phyloP scores from a whole-genome alignment of 1,284 basidiomycete species.

The Neolentinus lepideus region DNA sequence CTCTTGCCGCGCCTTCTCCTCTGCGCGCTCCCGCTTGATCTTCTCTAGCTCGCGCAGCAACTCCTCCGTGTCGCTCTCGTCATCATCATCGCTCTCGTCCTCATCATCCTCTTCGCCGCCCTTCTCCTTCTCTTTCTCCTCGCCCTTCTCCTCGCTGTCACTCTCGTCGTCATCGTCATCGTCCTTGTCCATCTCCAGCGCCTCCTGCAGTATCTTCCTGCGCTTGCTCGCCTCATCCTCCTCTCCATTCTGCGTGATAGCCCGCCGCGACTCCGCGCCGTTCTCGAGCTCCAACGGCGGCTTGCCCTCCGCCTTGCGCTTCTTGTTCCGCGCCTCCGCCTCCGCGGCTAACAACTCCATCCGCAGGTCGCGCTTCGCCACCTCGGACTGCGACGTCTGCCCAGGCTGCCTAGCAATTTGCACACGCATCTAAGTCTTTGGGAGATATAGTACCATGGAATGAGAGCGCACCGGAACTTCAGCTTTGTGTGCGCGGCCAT shows the following conservation, averaged over 20 bases:
- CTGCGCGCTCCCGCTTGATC: constrained; percentile 90
- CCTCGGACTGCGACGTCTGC: constrained; percentile 72
- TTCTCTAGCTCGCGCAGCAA: constrained; percentile 90
- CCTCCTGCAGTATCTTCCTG: constrained; percentile 76
- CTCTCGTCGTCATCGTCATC: constrained; percentile 66
- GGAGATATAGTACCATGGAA: not conserved
- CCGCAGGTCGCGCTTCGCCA: constrained; percentile 73
- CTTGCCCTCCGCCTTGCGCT: constrained; percentile 80
- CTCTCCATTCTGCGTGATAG: constrained; percentile 26
- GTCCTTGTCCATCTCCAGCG: constrained; percentile 80
- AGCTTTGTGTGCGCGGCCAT: constrained; percentile 93
- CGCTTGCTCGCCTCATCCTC: constrained; percentile 71
- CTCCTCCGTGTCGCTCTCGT: constrained; percentile 90
- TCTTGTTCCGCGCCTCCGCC: constrained; percentile 77
- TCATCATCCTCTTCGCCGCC: constrained; percentile 31
- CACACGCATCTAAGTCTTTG: not conserved
- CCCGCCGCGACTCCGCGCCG: constrained; percentile 12
- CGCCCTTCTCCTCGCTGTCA: constrained; percentile 29
- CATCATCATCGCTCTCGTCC: constrained; percentile 54
- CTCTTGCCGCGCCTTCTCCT: constrained; percentile 83
- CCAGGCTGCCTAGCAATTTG: constrained; percentile 60
- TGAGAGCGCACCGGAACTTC: constrained; percentile 71
- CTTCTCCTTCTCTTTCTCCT: constrained; percentile 25
- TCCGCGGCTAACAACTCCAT: constrained; percentile 81
- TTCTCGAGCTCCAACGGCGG: constrained; percentile 16